A percentile compares a stretch with the other conserved stretches of the same genome.
Conservation (phyloP, 2,329 filamentous ascomycete genomes). For the Coleophoma cylindrospora region DNA sequence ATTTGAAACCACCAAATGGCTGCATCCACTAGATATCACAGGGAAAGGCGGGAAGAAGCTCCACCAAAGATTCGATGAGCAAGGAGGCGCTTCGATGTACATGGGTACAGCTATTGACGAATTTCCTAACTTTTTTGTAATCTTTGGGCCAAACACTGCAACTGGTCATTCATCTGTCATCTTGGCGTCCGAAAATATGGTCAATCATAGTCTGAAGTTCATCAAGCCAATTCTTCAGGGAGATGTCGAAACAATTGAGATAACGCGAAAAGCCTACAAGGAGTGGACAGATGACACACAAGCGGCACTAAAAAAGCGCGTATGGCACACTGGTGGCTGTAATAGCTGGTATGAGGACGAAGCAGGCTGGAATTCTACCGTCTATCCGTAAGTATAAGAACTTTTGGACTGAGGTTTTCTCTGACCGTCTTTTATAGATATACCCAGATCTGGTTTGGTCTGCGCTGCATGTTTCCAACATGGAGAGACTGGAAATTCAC, state of each 20-base stretch:
- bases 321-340: conserved; percentile 42
- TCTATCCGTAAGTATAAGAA: conserved; percentile 35
- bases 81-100: conserved; percentile 53
- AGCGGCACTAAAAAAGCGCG: conserved; percentile 34
- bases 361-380: conserved; percentile 42
- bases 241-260: conserved; percentile 37
- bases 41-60: conserved; percentile 42
- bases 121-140: conserved; percentile 55
- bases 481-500: conserved; percentile 49
- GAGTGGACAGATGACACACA: conserved; percentile 43
- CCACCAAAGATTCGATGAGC: conserved; percentile 45
- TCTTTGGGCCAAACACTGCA: conserved; percentile 53
- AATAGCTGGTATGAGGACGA: conserved; percentile 42
- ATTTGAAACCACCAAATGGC: conserved; percentile 48
- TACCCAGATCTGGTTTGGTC: conserved; percentile 44
- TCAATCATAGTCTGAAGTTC: conserved; percentile 48
- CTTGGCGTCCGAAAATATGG: conserved; percentile 50
- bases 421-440: conserved; percentile 29
- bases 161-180: conserved; percentile 55
- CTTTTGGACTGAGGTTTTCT: not conserved
- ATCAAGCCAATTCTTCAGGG: conserved; percentile 45
- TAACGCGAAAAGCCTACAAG: conserved; percentile 41
- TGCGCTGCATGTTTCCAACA: conserved; percentile 44
- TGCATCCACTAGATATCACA: conserved; percentile 46
- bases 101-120: conserved; percentile 50